These are phyloP conservation scores for Diaporthe citrichinensis DNA, from an alignment of 2,329 filamentous ascomycete species.

Conservation along the genomic window DNA sequence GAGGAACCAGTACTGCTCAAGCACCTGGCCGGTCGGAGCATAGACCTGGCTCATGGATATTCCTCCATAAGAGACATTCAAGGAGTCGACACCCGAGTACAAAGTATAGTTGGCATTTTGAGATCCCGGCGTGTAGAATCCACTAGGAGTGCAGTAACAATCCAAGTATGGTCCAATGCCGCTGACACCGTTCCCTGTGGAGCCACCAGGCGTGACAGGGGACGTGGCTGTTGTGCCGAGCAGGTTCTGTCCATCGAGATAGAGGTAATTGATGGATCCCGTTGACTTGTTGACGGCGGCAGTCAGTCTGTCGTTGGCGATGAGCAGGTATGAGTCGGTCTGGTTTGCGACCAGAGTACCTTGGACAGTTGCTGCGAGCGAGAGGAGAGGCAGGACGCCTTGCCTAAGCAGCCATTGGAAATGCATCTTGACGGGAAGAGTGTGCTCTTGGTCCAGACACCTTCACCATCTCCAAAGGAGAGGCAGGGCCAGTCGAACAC, in stretches of 20 bases:
- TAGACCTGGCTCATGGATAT: constrained; percentile 73
- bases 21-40: constrained; percentile 67
- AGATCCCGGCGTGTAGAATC: constrained; percentile 70
- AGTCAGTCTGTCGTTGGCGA: constrained; percentile 41
- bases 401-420: neutral
- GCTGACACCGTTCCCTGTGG: constrained; percentile 33
- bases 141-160: constrained; percentile 72
- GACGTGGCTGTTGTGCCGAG: constrained; percentile 28
- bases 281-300: constrained; percentile 40
- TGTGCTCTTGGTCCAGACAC: neutral
- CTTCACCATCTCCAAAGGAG: constrained; percentile 1
- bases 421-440: constrained; percentile 28
- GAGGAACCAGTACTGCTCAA: constrained; percentile 77
- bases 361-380: constrained; percentile 16
- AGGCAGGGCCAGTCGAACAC: neutral
- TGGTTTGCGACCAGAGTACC: constrained; percentile 39
- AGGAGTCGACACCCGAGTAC: constrained; percentile 64
- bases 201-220: constrained; percentile 38
- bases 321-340: constrained; percentile 38
- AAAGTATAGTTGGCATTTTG: constrained; percentile 64
- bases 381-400: constrained; percentile 8
- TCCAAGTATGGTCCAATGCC: constrained; percentile 53
- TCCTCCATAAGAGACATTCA: constrained; percentile 67
- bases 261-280: constrained; percentile 35
- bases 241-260: constrained; percentile 40